Conservation (phyloP, 163 green algal genomes). For the Scenedesmus sp. region DNA sequence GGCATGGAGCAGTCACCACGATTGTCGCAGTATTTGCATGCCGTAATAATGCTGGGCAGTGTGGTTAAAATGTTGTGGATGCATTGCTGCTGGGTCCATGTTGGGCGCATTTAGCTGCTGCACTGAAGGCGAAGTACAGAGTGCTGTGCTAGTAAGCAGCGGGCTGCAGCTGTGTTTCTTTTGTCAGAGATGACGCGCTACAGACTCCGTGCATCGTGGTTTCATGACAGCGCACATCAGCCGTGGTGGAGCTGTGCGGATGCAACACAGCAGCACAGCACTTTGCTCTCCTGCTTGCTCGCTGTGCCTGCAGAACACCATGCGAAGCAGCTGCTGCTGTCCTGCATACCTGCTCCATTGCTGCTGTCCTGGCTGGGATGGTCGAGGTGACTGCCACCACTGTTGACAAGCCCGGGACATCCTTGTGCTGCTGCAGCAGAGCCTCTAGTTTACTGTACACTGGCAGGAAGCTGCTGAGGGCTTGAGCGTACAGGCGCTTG, state of each 20-base stretch:
- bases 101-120: too few relatives aligned
- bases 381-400: background rate
- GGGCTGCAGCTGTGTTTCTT: too few relatives aligned
- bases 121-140: too few relatives aligned
- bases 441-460: slow-evolving; percentile 46
- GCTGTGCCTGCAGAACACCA: background rate
- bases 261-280: background rate
- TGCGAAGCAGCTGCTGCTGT: background rate
- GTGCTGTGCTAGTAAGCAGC: too few relatives aligned
- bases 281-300: background rate
- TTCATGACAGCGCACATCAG: too few relatives aligned
- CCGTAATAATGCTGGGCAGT: background rate
- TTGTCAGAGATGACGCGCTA: too few relatives aligned
- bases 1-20: background rate
- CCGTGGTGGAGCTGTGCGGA: too few relatives aligned
- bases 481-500: slow-evolving; percentile 33
- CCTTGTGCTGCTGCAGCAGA: slow-evolving; percentile 19
- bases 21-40: background rate
- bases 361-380: slow-evolving; percentile 22
- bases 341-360: slow-evolving; percentile 45
- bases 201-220: too few relatives aligned
- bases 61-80: background rate
- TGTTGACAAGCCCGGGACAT: background rate
- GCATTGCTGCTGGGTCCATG: background rate
- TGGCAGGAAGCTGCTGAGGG: slow-evolving; percentile 30